A percentile compares a stretch with the other conserved stretches of the same genome.
Conservation (phyloP, 805 yeast species). For the Cyberlindnera xylosilytica region DNA sequence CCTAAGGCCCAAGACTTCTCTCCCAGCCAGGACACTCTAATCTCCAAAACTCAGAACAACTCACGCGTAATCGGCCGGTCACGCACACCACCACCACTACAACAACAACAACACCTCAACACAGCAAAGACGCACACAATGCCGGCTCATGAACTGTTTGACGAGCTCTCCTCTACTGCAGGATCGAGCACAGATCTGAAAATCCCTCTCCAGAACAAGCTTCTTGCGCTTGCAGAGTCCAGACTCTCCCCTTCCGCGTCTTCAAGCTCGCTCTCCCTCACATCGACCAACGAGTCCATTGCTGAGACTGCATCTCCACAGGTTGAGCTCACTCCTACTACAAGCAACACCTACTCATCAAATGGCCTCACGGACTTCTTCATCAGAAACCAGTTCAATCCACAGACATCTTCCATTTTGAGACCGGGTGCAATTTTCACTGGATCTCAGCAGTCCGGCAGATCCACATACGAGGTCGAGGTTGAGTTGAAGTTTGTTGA, state of each 20-base stretch:
- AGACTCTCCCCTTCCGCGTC: constrained; percentile 9
- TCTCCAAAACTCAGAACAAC: too few relatives aligned
- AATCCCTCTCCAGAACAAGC: constrained; percentile 13
- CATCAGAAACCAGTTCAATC: constrained; percentile 12
- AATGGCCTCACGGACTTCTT: constrained; percentile 6
- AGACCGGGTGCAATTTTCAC: constrained; percentile 59
- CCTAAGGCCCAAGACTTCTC: too few relatives aligned
- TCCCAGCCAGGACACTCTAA: too few relatives aligned
- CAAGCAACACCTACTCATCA: not conserved
- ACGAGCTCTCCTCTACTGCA: not conserved
- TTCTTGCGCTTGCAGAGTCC: constrained; percentile 4
- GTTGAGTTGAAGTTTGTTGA: constrained; percentile 74
- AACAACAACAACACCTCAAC: not conserved
- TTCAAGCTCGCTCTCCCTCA: constrained; percentile 5
- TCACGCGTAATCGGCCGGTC: too few relatives aligned
- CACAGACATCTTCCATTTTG: constrained; percentile 39
- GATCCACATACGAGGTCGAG: constrained; percentile 59
- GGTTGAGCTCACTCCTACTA: constrained; percentile 1
- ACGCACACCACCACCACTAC: too few relatives aligned
- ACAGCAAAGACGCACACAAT: not conserved
- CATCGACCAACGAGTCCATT: constrained; percentile 10
- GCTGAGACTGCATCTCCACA: constrained; percentile 1
- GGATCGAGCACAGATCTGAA: not conserved
- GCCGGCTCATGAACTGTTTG: constrained; percentile 6
- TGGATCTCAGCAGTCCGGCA: constrained; percentile 72